A percentile compares a stretch with the other conserved stretches of the same genome.
Evolutionary conservation across 2,329 filamentous ascomycete species (phyloP).

Genomic region (Cladorrhinum sp.): DNA sequence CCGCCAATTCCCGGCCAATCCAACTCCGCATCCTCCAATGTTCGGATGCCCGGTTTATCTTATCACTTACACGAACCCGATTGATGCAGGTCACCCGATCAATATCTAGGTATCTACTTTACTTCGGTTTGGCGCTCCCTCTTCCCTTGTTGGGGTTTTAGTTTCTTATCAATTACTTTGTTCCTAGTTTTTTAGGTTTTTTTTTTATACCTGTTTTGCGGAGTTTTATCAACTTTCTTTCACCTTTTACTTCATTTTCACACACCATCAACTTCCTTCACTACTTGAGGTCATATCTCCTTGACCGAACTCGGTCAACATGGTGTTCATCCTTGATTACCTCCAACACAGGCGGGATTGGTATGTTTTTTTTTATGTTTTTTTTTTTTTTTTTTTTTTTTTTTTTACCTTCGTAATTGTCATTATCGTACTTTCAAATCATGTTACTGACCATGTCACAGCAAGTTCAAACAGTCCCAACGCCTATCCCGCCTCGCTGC

Average conservation of each 20-base stretch:
- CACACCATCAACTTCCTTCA: too few relatives aligned
- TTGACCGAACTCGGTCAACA: too few relatives aligned
- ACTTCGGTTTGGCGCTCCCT: not conserved
- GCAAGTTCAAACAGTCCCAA: slow-evolving; percentile 75
- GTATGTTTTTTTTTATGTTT: slow-evolving; percentile 44
- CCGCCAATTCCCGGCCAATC: not conserved
- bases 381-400: not conserved
- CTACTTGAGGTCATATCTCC: too few relatives aligned
- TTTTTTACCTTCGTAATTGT: too few relatives aligned
- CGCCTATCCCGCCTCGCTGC: slow-evolving; percentile 65
- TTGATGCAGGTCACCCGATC: slow-evolving; percentile 6
- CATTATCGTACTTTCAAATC: too few relatives aligned
- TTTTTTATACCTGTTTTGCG: not conserved
- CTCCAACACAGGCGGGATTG: slow-evolving; percentile 69
- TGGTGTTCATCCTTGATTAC: slow-evolving; percentile 52
- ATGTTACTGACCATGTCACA: slow-evolving; percentile 36
- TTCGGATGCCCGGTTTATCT: slow-evolving; percentile 15
- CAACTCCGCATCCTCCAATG: slow-evolving; percentile 14
- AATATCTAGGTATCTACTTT: too few relatives aligned
- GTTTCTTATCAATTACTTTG: too few relatives aligned
- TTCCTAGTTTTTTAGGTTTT: not conserved
- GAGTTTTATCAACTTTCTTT: too few relatives aligned
- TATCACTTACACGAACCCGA: slow-evolving; percentile 23
- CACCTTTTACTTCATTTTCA: too few relatives aligned
- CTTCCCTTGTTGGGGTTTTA: too few relatives aligned